Percentiles rank a stretch among this genome's conserved stretches.
These are phyloP conservation scores for Phytophthora vignae DNA, from an alignment of 352 stramenopile species.

Conservation along the genomic window DNA sequence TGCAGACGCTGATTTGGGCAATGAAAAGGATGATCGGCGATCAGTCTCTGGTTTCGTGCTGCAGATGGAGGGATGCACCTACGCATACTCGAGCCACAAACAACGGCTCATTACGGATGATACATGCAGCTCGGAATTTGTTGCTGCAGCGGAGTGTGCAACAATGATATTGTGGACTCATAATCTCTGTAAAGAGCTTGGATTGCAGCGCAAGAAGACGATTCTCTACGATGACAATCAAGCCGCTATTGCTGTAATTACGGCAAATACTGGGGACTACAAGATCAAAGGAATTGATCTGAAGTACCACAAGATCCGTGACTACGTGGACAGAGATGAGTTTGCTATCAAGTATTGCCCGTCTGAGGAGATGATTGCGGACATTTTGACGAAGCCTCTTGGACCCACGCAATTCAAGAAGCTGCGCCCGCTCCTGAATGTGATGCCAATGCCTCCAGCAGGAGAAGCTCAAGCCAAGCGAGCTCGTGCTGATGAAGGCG, in stretches of 20 bases:
- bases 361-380: conserved; percentile 6
- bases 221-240: neutral
- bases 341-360: conserved; percentile 9
- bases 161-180: neutral
- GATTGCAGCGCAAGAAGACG: neutral
- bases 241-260: neutral
- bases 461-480: too few relatives aligned
- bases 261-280: neutral
- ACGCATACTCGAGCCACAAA: neutral
- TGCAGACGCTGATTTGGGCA: neutral
- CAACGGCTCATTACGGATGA: neutral
- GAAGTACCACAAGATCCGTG: conserved; percentile 3
- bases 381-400: neutral
- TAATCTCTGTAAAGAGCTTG: neutral
- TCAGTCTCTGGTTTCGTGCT: neutral
- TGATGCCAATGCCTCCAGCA: too few relatives aligned
- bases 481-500: too few relatives aligned
- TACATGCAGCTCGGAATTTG: neutral
- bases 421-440: too few relatives aligned
- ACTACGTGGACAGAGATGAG: neutral
- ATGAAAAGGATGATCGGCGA: neutral
- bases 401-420: too few relatives aligned
- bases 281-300: conserved; percentile 1
- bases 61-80: neutral
- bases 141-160: neutral